Base-by-base conservation (phyloP, 2,329 filamentous ascomycete genomes). In the Plenodomus tracheiphilus region DNA sequence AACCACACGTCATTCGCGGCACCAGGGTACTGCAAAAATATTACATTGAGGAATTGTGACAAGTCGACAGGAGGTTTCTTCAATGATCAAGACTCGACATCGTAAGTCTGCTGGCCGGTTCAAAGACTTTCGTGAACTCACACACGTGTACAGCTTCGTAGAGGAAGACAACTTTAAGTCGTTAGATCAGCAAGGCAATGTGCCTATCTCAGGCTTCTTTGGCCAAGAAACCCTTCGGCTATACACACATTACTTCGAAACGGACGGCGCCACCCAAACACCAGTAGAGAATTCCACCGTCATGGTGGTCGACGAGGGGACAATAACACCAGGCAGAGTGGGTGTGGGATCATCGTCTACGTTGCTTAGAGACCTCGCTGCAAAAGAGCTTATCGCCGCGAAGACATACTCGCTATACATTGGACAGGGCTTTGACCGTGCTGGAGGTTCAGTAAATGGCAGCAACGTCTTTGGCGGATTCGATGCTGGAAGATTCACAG, bases 381-480 rank as follows among this genome's bases (percentile, higher is more conserved):
- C 64, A 19, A 46, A 54, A 19, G 62, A 69, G 34, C 54, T 70
- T 18, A 74, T 77, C 35, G 67, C 72, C 11, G 71, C 67, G 1
- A 66, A 68, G 22, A 75, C 74, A 20, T 75, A 74, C 51, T 73
- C 73, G 8, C 62, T 77, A 3, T 77, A 76, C 53, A 71, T 76
- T 38, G 75, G 75, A 2, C 70, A 74, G 41, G 70, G 70, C 19
- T 73, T 74, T 51, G 67, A 72, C 34, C 67, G 73, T 25, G 72
- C 73, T 1, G 73, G 71, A 15, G 75, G 75, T 15, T 56, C 48
- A 2, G 65, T 75, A 20, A 77, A 76, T 44, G 75, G 75, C 20
- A 74, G 70, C 49, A 72, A 75, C 32, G 69, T 69, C 2, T 72
- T 76, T 32, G 75, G 75, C n/a, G 75, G 75, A 18, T 77, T 73